phyloP scores from a whole-genome alignment of 768 basidiomycete genomes.

The Lactarius quietus region DNA sequence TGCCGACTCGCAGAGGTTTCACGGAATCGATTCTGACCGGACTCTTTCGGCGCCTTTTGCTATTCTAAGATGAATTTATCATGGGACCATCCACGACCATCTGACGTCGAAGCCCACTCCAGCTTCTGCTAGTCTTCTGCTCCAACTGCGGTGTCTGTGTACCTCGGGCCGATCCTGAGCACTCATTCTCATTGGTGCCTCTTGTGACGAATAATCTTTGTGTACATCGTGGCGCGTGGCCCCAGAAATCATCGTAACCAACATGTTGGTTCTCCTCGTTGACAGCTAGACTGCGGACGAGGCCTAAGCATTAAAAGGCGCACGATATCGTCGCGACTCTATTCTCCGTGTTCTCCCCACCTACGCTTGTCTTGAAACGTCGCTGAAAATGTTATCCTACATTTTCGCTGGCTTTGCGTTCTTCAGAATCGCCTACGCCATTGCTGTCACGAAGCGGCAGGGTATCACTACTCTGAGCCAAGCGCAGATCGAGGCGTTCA shows the following conservation, averaged over 20 bases:
- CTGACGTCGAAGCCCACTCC: not conserved
- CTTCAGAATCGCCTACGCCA: conserved; percentile 1
- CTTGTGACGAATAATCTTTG: not conserved
- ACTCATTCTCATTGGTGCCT: not conserved
- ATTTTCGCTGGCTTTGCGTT: not conserved
- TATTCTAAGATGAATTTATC: not conserved
- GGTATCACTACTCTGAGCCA: not conserved
- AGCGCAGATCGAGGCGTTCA: conserved; percentile 41
- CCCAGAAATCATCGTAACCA: not conserved
- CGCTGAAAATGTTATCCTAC: conserved; percentile 1
- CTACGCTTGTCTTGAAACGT: not conserved
- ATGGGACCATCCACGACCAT: no score
- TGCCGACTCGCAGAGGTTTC: not conserved
- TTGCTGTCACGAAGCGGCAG: not conserved
- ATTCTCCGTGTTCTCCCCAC: not conserved
- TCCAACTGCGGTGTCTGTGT: no score
- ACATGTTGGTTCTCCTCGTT: not conserved
- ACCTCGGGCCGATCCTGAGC: not conserved
- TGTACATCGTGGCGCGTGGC: no score
- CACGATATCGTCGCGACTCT: not conserved
- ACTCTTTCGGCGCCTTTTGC: not conserved
- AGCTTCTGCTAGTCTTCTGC: not conserved
- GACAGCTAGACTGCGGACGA: not conserved
- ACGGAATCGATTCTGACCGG: not conserved
- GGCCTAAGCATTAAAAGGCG: not conserved